phyloP scores from a whole-genome alignment of 495 filamentous ascomycete genomes.

The Sabuloglossum arenarium region DNA sequence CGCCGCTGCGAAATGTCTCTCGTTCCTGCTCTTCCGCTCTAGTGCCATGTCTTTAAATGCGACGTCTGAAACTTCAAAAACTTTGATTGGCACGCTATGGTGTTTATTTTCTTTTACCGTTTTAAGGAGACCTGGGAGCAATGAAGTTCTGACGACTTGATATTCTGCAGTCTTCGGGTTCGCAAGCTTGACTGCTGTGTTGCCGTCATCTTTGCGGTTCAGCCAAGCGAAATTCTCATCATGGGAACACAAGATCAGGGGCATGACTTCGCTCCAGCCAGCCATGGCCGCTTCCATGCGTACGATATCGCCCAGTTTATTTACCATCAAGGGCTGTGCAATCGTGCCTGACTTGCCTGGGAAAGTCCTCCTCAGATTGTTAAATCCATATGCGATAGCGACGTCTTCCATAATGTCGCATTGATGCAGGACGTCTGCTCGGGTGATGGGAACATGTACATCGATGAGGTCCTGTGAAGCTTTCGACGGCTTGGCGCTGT shows the following conservation, averaged over 20 bases:
- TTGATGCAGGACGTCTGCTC: slow-evolving; percentile 88
- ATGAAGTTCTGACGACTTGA: slow-evolving; percentile 79
- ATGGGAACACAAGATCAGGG: slow-evolving; percentile 89
- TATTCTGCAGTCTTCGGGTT: slow-evolving; percentile 96
- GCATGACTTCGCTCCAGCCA: slow-evolving; percentile 92
- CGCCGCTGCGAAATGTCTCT: slow-evolving; percentile 85
- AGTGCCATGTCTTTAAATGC: slow-evolving; percentile 60
- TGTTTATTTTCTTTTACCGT: slow-evolving; percentile 89
- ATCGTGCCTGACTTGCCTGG: slow-evolving; percentile 68
- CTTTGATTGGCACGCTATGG: slow-evolving; percentile 71
- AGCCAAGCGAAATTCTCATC: slow-evolving; percentile 97
- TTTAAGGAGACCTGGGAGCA: slow-evolving; percentile 84
- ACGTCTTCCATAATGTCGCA: slow-evolving; percentile 98
- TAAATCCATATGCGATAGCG: slow-evolving; percentile 90
- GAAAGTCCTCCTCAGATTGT: slow-evolving; percentile 67
- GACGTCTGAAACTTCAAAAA: slow-evolving; percentile 85
- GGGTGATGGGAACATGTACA: slow-evolving; percentile 65
- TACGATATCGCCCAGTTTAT: slow-evolving; percentile 86
- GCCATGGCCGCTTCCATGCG: slow-evolving; percentile 81
- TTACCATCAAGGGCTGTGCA: slow-evolving; percentile 70
- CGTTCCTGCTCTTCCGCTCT: slow-evolving; percentile 76
- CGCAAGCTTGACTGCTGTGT: slow-evolving; percentile 64
- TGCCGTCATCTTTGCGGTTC: slow-evolving; percentile 77
- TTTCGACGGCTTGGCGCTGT: slow-evolving; percentile 47
- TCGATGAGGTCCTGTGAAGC: slow-evolving; percentile 45